These are phyloP conservation scores for Ogataea nakhonphanomensis DNA, from an alignment of 805 yeast species.

Conservation along the genomic window DNA sequence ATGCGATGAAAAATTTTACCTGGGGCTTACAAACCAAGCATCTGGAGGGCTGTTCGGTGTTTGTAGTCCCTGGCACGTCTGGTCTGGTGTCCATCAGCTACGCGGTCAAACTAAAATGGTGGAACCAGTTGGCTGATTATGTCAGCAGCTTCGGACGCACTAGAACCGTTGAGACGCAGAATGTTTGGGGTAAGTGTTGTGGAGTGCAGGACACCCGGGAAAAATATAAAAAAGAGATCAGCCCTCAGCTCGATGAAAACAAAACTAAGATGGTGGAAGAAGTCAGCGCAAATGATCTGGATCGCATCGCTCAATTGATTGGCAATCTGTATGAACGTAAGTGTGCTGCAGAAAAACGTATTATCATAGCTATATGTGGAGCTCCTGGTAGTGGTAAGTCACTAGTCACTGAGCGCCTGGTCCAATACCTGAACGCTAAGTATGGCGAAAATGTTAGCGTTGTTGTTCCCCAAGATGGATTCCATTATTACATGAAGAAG, in stretches of 20 bases:
- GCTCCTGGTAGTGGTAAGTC: slow-evolving; percentile 16
- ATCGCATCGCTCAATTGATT: not conserved
- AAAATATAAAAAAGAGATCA: not conserved
- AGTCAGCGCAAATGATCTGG: slow-evolving; percentile 3
- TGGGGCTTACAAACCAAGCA: slow-evolving; percentile 51
- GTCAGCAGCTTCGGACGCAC: slow-evolving; percentile 9
- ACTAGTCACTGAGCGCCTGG: slow-evolving; percentile 2
- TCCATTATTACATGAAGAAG: slow-evolving; percentile 39
- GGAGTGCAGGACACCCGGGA: slow-evolving; percentile 2
- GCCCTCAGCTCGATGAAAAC: not conserved
- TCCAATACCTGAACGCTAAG: slow-evolving; percentile 2
- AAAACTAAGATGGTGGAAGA: slow-evolving; percentile 1
- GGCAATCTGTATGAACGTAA: not conserved
- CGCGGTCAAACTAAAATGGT: slow-evolving; percentile 43
- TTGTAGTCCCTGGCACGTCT: slow-evolving; percentile 70
- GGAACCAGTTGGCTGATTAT: slow-evolving; percentile 41
- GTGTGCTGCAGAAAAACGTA: slow-evolving; percentile 1
- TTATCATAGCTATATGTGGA: slow-evolving; percentile 12
- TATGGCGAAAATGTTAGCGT: slow-evolving; percentile 5
- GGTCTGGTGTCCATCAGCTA: slow-evolving; percentile 59
- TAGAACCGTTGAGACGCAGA: not conserved
- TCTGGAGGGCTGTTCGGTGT: slow-evolving; percentile 33
- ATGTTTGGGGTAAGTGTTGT: slow-evolving; percentile 2
- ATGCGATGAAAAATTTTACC: slow-evolving; percentile 35
- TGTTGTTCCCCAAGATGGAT: slow-evolving; percentile 31